These are phyloP conservation scores for Phytomonas serpens DNA, from an alignment of 208 protist genomes.

Conservation along the genomic window DNA sequence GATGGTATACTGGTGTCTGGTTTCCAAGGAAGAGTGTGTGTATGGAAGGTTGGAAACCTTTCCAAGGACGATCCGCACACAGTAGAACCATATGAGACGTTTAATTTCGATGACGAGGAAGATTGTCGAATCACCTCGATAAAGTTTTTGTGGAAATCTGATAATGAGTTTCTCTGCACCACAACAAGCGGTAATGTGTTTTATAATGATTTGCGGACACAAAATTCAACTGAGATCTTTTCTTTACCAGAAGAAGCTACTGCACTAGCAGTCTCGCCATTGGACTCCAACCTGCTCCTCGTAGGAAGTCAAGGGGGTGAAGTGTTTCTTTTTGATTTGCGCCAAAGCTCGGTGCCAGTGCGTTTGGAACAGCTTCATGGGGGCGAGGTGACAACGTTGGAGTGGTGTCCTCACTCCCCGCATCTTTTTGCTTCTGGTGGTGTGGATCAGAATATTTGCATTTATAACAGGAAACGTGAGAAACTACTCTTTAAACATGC, in stretches of 20 bases:
- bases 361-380: conserved; percentile 35
- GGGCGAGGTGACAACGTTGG: conserved; percentile 50
- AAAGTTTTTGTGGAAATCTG: conserved; percentile 55
- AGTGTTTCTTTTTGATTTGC: conserved; percentile 62
- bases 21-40: conserved; percentile 42
- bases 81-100: conserved; percentile 34
- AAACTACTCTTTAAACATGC: conserved; percentile 75
- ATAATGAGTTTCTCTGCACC: conserved; percentile 32
- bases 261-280: conserved; percentile 38
- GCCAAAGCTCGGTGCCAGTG: conserved; percentile 41
- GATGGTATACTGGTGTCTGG: conserved; percentile 61
- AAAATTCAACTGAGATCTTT: conserved; percentile 38
- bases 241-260: conserved; percentile 27
- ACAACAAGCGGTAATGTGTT: conserved; percentile 39
- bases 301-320: conserved; percentile 45
- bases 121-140: conserved; percentile 37
- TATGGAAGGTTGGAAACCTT: conserved; percentile 68
- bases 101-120: conserved; percentile 43
- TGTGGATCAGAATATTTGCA: conserved; percentile 60
- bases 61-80: conserved; percentile 54
- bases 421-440: conserved; percentile 75
- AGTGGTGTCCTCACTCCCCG: conserved; percentile 82
- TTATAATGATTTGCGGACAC: conserved; percentile 39
- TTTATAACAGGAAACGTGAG: conserved; percentile 52
- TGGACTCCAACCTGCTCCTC: conserved; percentile 46